Percentiles rank a stretch among this genome's conserved stretches.
These are phyloP conservation scores for Kwoniella mangroviensis DNA, from an alignment of 768 basidiomycete genomes.

Conservation along the genomic window DNA sequence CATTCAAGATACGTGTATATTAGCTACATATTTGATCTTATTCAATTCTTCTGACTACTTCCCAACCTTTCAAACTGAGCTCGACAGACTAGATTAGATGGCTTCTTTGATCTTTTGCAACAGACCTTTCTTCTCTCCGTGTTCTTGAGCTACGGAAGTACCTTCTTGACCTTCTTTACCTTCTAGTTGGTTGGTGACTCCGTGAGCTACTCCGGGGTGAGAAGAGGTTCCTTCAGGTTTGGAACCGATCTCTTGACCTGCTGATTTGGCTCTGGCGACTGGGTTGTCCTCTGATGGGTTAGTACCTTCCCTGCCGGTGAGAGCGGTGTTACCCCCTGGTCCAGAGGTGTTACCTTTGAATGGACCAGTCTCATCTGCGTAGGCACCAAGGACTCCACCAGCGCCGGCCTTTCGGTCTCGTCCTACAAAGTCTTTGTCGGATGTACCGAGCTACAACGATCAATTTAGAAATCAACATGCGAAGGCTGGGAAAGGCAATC, in stretches of 20 bases:
- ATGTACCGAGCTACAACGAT: slow-evolving; percentile 32
- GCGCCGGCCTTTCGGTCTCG: slow-evolving; percentile 34
- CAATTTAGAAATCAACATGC: too few species aligned
- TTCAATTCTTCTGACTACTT: background rate
- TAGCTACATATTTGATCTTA: slow-evolving; percentile 17
- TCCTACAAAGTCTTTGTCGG: slow-evolving; percentile 46
- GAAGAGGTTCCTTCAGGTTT: slow-evolving; percentile 16
- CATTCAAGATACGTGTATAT: slow-evolving; percentile 15
- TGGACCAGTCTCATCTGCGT: slow-evolving; percentile 35
- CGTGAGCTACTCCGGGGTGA: slow-evolving; percentile 17
- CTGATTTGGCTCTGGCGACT: slow-evolving; percentile 38
- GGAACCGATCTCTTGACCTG: slow-evolving; percentile 13
- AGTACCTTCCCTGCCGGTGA: slow-evolving; percentile 51
- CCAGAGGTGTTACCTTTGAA: slow-evolving; percentile 44
- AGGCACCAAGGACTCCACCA: slow-evolving; percentile 38
- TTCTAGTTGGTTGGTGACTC: background rate
- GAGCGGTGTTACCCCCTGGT: slow-evolving; percentile 39
- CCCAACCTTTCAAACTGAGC: background rate
- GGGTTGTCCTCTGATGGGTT: slow-evolving; percentile 34
- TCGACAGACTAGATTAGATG: background rate
- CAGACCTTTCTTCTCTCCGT: slow-evolving; percentile 26
- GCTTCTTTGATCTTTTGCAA: slow-evolving; percentile 27
- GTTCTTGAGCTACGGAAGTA: background rate
- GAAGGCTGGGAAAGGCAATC: too few species aligned
- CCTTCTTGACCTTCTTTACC: background rate